phyloP scores from a whole-genome alignment of 345 rosid genomes.

The Brassica carinata region DNA sequence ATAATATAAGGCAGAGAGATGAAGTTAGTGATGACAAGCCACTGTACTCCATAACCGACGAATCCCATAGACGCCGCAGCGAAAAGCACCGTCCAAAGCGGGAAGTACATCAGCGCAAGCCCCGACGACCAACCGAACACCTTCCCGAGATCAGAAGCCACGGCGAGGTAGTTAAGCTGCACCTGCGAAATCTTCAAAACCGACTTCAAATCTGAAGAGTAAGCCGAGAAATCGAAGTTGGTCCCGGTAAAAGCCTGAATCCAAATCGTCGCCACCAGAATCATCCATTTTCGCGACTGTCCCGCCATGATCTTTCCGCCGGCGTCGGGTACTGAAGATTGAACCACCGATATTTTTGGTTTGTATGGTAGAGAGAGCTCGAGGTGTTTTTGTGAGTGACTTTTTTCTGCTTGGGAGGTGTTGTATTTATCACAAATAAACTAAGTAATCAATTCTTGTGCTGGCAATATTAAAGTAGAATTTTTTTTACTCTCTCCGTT shows the following conservation, averaged over 20 bases:
- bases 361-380: slow-evolving; percentile 34
- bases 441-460: neutral
- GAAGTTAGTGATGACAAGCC: slow-evolving; percentile 66
- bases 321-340: neutral
- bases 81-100: slow-evolving; percentile 74
- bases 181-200: slow-evolving; percentile 85
- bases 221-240: slow-evolving; percentile 69
- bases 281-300: slow-evolving; percentile 93
- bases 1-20: slow-evolving; percentile 74
- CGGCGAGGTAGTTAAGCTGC: slow-evolving; percentile 85
- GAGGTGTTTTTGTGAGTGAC: slow-evolving; percentile 22
- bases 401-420: neutral
- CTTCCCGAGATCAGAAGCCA: slow-evolving; percentile 94
- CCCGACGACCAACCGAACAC: slow-evolving; percentile 96
- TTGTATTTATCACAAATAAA: slow-evolving; percentile 9
- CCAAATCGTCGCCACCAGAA: slow-evolving; percentile 90
- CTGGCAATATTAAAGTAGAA: neutral
- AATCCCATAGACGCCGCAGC: slow-evolving; percentile 87
- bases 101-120: slow-evolving; percentile 74
- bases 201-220: slow-evolving; percentile 52
- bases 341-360: neutral
- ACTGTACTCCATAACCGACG: slow-evolving; percentile 80
- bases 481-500: no score
- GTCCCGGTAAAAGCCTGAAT: slow-evolving; percentile 98
- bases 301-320: slow-evolving; percentile 55